These are phyloP conservation scores for Yamadazyma blattariae DNA, from an alignment of 1,139 yeast genomes.

Conservation along the genomic window DNA sequence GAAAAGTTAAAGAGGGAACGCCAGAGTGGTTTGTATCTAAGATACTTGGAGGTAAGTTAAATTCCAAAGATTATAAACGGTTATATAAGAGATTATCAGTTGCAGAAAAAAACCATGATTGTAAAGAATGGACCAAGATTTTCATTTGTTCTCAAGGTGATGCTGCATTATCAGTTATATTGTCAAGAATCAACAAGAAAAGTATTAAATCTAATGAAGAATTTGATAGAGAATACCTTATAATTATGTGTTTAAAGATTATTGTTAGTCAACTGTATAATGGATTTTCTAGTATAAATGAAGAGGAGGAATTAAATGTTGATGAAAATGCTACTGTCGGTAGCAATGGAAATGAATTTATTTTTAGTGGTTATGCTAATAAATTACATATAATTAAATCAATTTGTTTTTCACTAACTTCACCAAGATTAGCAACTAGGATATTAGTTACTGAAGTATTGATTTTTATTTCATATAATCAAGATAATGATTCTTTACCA, in stretches of 20 bases:
- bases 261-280: slow-evolving; percentile 21
- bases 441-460: slow-evolving; percentile 43
- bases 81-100: slow-evolving; percentile 33
- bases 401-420: slow-evolving; percentile 35
- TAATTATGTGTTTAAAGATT: slow-evolving; percentile 37
- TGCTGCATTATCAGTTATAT: slow-evolving; percentile 40
- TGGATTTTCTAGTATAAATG: slow-evolving; percentile 13
- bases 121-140: slow-evolving; percentile 29
- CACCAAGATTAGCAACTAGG: slow-evolving; percentile 42
- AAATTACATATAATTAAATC: slow-evolving; percentile 34
- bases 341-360: slow-evolving; percentile 6
- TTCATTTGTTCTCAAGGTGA: slow-evolving; percentile 44
- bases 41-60: slow-evolving; percentile 34
- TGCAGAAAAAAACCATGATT: slow-evolving; percentile 15
- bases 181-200: slow-evolving; percentile 38
- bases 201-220: slow-evolving; percentile 47
- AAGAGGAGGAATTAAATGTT: neutral
- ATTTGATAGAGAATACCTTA: slow-evolving; percentile 38
- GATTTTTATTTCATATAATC: slow-evolving; percentile 32
- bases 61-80: slow-evolving; percentile 32
- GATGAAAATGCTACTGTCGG: slow-evolving; percentile 4
- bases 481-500: slow-evolving; percentile 22
- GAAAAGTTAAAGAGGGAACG: slow-evolving; percentile 30
- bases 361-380: slow-evolving; percentile 16
- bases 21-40: slow-evolving; percentile 45